Base-by-base conservation (phyloP, 345 rosid genomes). In the Eucalyptus tenuipes region DNA sequence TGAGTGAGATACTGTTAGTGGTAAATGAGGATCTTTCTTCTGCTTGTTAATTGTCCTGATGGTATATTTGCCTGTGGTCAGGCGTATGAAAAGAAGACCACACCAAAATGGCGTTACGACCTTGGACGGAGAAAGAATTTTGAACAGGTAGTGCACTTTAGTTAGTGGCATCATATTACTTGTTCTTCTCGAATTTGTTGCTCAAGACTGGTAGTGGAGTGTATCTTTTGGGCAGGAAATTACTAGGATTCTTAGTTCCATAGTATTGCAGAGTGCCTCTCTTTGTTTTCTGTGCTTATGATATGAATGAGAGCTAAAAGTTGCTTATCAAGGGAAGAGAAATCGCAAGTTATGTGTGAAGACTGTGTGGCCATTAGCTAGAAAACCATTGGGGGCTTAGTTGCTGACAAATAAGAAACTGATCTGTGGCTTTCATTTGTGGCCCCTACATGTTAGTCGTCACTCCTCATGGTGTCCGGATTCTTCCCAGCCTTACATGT, bases 11-110 rank as follows among this genome's bases (percentile, higher is more conserved):
- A 50, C 87, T 86, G 87, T 50, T 86, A 13, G 25, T 75, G 25
- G 82, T 37, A 86, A 50, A 86, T 49, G 33, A 85, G 31, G 40
- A 47, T 47, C 44, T 86, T 86, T 45, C 29, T 50, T 86, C 45
- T 40, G 42, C 25, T 86, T n/a, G 59, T 86, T 86, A 86, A 86
- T 86, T 33, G 6, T 61, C 68, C 68, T 61, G 68, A 61, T 61
- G 31, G 15, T 61, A 27, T 37, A 24, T 88, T 45, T 40, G 88
- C 75, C 89, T 90, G 75, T 91, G 89, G 57, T 89, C 91, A 98
- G 99, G 99, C 99, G 27, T 98, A 97, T 92, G 99, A 98, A 94
- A 98, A 98, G 96, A 98, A 95, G 91, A 94, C 95, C 88, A 91
- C 95, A 55, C 95, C 95, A 87, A 97, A 95, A 90, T 98, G 99